Percentiles rank a stretch among this genome's conserved stretches.
phyloP scores from a whole-genome alignment of 78 protist genomes.

The Guillardia theta region DNA sequence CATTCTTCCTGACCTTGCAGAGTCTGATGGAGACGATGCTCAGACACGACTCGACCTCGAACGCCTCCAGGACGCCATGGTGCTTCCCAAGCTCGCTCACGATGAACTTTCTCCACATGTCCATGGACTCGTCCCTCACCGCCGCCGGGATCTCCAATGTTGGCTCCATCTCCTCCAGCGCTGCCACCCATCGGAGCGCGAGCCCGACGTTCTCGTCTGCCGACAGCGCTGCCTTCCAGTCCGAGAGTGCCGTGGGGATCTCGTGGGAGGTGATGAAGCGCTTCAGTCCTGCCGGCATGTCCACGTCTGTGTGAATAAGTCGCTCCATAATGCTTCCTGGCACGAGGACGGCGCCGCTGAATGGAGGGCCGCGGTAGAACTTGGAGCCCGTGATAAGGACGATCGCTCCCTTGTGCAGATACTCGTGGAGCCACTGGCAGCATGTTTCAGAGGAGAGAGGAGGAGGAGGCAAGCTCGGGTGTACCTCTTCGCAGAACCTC shows the following conservation, averaged over 20 bases:
- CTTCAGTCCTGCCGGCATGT: neutral
- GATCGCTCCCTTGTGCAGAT: neutral
- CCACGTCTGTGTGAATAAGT: neutral
- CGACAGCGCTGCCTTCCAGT: neutral
- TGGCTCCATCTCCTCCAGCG: neutral
- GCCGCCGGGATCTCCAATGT: neutral
- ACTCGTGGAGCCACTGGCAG: neutral
- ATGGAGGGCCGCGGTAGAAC: neutral
- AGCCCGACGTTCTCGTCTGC: neutral
- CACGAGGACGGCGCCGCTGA: constrained; percentile 11
- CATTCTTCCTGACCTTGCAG: neutral
- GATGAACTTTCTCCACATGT: neutral
- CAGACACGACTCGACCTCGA: neutral
- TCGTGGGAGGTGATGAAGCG: neutral
- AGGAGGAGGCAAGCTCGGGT: neutral
- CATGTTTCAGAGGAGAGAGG: neutral
- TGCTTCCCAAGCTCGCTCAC: neutral
- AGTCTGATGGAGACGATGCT: neutral
- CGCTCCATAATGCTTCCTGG: constrained; percentile 3
- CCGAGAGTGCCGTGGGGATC: neutral
- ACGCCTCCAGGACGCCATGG: neutral
- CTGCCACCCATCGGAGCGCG: constrained; percentile 8
- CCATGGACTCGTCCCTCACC: neutral
- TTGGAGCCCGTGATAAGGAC: neutral
- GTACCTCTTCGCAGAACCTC: neutral